These are phyloP conservation scores for Pseudoscleropodium purum DNA, from an alignment of 225 moss, liverwort and hornwort species.

Conservation along the genomic window DNA sequence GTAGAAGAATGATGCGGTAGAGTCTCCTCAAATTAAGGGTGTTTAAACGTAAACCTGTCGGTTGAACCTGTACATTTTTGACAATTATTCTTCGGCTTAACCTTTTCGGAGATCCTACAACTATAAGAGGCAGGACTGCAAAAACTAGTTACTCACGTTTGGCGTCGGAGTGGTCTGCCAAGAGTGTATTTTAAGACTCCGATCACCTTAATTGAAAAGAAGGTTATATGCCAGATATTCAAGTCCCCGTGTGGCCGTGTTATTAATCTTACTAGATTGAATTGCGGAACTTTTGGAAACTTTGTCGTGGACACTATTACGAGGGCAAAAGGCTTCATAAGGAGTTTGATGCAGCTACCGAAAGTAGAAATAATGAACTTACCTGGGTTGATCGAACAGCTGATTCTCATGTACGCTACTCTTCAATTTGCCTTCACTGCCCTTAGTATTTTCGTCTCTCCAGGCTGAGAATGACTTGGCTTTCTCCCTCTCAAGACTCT, in stretches of 20 bases:
- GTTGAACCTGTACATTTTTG: background rate
- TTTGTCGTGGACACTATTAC: background rate
- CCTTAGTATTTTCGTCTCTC: background rate
- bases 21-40: background rate
- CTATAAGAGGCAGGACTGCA: background rate
- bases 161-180: background rate
- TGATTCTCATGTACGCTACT: background rate
- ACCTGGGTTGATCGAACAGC: slow-evolving; percentile 20
- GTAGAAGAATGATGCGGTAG: background rate
- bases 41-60: background rate
- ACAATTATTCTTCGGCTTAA: background rate
- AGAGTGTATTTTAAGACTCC: background rate
- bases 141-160: background rate
- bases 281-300: background rate
- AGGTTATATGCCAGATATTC: background rate
- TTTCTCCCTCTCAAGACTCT: background rate
- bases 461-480: slow-evolving; percentile 3
- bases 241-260: background rate
- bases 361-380: background rate
- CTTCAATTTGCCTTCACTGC: background rate
- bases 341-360: background rate
- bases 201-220: background rate
- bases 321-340: background rate
- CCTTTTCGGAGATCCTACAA: background rate
- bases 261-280: background rate